phyloP scores from a whole-genome alignment of 208 protist species.

The Leishmania amazonensis region DNA sequence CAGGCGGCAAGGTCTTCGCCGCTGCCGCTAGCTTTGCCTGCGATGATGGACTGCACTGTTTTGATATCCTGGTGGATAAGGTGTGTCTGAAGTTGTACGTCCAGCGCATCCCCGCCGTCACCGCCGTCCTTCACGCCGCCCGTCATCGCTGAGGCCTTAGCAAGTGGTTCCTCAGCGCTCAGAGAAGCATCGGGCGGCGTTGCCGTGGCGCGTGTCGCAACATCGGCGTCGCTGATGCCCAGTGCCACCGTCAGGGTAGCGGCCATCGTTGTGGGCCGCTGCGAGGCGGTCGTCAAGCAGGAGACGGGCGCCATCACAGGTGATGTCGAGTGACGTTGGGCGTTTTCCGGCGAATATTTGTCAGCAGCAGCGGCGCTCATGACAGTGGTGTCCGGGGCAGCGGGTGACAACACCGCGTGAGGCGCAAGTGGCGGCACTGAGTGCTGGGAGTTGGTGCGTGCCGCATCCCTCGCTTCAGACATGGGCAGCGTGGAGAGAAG shows the following conservation, averaged over 20 bases:
- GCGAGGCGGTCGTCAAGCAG: background rate
- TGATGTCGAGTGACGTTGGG: background rate
- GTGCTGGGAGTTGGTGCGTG: background rate
- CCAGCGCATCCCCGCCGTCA: background rate
- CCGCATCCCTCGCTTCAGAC: background rate
- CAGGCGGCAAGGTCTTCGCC: background rate
- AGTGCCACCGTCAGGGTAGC: conserved; percentile 26
- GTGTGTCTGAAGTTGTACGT: conserved; percentile 9
- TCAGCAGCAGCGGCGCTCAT: background rate
- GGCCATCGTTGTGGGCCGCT: conserved; percentile 20
- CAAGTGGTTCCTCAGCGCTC: background rate
- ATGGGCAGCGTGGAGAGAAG: background rate
- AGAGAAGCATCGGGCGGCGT: background rate
- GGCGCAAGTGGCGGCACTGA: background rate
- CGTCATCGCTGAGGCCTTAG: background rate
- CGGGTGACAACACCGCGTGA: background rate
- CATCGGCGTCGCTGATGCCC: conserved; percentile 15
- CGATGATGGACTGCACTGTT: conserved; percentile 13
- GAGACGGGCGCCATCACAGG: background rate
- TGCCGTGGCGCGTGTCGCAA: background rate
- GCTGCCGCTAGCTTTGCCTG: background rate
- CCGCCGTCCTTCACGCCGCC: background rate
- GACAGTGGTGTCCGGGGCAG: background rate
- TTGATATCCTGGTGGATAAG: conserved; percentile 11
- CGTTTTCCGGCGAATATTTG: background rate